phyloP scores from a whole-genome alignment of 108 stramenopile genomes.

The Aureococcus anophagefferens region DNA sequence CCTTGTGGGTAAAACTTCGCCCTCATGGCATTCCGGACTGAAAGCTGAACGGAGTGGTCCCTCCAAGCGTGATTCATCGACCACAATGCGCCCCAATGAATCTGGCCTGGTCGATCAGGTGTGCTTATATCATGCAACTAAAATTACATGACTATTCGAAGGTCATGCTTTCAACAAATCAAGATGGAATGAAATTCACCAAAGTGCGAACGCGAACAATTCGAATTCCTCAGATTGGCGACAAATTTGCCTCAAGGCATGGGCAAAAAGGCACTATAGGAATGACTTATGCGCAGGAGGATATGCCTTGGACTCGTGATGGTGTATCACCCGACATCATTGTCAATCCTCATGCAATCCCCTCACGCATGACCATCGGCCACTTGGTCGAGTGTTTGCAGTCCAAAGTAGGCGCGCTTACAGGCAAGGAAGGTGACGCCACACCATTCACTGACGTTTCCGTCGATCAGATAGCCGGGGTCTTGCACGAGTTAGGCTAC shows the following conservation, averaged over 20 bases:
- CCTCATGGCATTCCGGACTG: constrained; percentile 12
- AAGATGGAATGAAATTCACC: constrained; percentile 45
- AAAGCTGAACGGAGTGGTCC: constrained; percentile 24
- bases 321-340: constrained; percentile 98
- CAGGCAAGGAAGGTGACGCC: constrained; percentile 92
- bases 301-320: constrained; percentile 96
- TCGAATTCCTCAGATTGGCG: constrained; percentile 86
- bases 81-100: constrained; percentile 91
- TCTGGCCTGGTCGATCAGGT: constrained; percentile 94
- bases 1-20: constrained; percentile 92
- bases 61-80: constrained; percentile 86
- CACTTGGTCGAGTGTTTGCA: constrained; percentile 95
- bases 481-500: constrained; percentile 87
- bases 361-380: constrained; percentile 99
- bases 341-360: constrained; percentile 99
- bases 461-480: constrained; percentile 79
- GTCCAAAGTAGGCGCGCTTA: constrained; percentile 90
- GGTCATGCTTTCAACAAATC: constrained; percentile 30
- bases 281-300: constrained; percentile 96
- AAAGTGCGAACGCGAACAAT: constrained; percentile 95
- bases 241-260: constrained; percentile 92
- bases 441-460: constrained; percentile 95
- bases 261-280: constrained; percentile 99
- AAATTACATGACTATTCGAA: constrained; percentile 2
- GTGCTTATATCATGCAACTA: constrained; percentile 67